Evolutionary conservation across 164 flowering plant genomes (phyloP), one percentile per base, ranked within the genome.

Genomic region (Tinospora cordifolia): DNA sequence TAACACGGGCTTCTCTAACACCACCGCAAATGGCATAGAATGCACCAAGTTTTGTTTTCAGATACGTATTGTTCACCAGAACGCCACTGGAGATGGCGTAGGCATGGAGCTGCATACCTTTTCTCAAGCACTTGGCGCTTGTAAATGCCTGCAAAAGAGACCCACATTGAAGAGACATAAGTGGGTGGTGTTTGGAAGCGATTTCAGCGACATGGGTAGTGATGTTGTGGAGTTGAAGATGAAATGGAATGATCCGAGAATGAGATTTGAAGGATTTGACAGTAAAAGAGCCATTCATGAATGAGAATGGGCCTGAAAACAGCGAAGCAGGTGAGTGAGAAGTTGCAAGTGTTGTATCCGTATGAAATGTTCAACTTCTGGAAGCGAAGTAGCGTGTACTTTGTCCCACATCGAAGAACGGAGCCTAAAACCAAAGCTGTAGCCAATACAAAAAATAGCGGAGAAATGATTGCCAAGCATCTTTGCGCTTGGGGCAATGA

Each of bases 41-140:
- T 12, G 76, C 86, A 21, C 84, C 74, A 30, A 85, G 75, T 59
- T 83, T 83, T 67, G 84, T 81, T 66, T 36, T 70, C 15, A 85
- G 67, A 64, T 85, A 83, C 8, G 80, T 80, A 73, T 83, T 85
- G 34, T 75, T n/a, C 5, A 58, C 69, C 24, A 81, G 80, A 69
- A 74, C 19, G 30, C 76, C 79, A 10, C 65, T 74, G 21, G 75
- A 36, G 58, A 76, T 75, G 40, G 80, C 67, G 74, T 80, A 67
- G 67, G 82, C 76, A 34, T 83, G 86, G 69, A 85, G 69, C 63
- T 70, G 62, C 60, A 54, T 62, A 0, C 81, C 81, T 64, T 62
- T 44, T 11, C 17, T 12, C 51, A 62, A 44, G 46, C 69, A 73
- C 70, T 75, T 79, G 36, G 72, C 14, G 66, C 41, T 75, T 17